Base-by-base conservation (phyloP, 176 grass and related monocot species). In the Bothriochloa decipiens region DNA sequence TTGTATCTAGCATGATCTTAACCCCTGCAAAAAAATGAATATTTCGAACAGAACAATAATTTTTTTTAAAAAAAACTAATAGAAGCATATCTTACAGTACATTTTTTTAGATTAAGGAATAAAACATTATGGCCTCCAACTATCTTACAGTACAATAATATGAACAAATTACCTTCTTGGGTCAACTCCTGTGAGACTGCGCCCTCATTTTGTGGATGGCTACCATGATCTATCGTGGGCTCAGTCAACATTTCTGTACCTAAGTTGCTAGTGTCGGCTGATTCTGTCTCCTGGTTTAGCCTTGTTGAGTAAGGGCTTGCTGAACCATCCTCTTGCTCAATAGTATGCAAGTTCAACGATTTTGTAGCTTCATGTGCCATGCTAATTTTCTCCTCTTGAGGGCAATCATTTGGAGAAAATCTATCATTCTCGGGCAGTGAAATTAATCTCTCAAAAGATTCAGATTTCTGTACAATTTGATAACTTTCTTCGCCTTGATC, bases 391-490 rank as follows among this genome's bases (percentile, higher is more conserved):
- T 84, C 87, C 58, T 84, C 79, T 82, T 42, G 64, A 78, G 75
- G 66, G 76, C 10, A 84, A 58, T 78, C 32, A 84, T 49, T 91
- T 80, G 85, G 72, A 79, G 76, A 91, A 64, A 84, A 82, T 52
- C 17, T 76, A 22, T 37, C 84, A 80, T 33, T 76, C 57, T 87
- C 91, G 61, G 83, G 65, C 64, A 81, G 55, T 68, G 87, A 90
- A 90, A 98, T 84, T 79, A 98, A 79, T 79, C 76, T 80, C 46
- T 89, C 88, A 58, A 98, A 80, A 39, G 91, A 87, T 87, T 82
- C 92, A 72, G 81, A 83, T 65, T 86, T 81, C 27, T 82, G 85
- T 75, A 62, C 35, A 68, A 18, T 83, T 71, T 67, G 81, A 72
- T 72, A 81, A 72, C 25, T 74, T 29, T 65, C 79, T n/a, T 84